Conservation (phyloP, 78 protist species). For the Protostelium mycophagum region DNA sequence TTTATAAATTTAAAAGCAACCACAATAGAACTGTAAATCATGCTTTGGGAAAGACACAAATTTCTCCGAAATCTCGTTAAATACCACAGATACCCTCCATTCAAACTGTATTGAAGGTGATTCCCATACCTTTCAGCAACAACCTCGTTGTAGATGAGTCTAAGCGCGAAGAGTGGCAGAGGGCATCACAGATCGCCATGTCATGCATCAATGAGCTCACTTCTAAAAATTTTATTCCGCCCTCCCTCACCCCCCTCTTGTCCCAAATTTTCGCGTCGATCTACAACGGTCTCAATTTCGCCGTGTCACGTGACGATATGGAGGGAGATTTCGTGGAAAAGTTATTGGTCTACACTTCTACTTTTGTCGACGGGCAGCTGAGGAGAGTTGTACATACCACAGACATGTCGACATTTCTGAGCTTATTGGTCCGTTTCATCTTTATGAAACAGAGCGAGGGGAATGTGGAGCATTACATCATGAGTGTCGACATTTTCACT, state of each 20-base stretch:
- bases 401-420: not conserved
- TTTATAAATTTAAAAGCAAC: too few species aligned
- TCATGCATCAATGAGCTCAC: not conserved
- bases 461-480: not conserved
- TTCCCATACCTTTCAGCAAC: too few species aligned
- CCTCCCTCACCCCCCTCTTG: not conserved
- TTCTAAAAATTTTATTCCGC: not conserved
- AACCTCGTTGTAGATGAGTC: too few species aligned
- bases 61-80: too few species aligned
- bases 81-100: too few species aligned
- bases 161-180: too few species aligned
- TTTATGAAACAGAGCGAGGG: not conserved
- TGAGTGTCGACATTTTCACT: not conserved
- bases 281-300: not conserved
- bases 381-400: not conserved
- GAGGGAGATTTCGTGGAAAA: not conserved
- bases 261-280: not conserved
- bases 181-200: not conserved
- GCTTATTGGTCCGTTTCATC: not conserved
- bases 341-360: not conserved
- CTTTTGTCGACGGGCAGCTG: not conserved
- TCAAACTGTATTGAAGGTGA: too few species aligned
- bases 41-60: too few species aligned
- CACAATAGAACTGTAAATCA: too few species aligned
- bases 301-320: not conserved